phyloP scores from a whole-genome alignment of 345 rosid species.

The Eutrema yunnanense region DNA sequence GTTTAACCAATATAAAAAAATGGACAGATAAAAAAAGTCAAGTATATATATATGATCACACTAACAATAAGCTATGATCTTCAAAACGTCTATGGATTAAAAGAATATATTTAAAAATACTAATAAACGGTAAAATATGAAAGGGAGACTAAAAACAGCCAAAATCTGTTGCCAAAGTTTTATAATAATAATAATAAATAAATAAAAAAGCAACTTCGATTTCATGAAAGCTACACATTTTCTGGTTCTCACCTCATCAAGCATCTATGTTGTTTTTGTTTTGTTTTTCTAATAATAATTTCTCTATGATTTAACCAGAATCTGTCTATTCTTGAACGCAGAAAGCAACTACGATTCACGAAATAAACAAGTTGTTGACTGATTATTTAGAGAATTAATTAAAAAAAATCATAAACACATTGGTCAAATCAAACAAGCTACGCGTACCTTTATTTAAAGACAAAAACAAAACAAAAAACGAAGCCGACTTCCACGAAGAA shows the following conservation, averaged over 20 bases:
- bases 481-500: constrained; percentile 16
- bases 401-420: neutral
- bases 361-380: constrained; percentile 29
- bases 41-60: neutral
- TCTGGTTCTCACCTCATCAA: neutral
- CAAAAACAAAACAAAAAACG: neutral
- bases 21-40: neutral
- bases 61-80: neutral
- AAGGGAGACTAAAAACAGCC: constrained; percentile 15
- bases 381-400: neutral
- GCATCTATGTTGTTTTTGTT: neutral
- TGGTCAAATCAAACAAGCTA: constrained; percentile 26
- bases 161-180: constrained; percentile 7
- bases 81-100: neutral
- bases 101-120: neutral
- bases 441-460: neutral
- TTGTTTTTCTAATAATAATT: neutral
- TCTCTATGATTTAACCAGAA: neutral
- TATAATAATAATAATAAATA: constrained; percentile 13
- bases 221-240: constrained; percentile 21
- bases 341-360: constrained; percentile 11
- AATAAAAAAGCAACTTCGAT: constrained; percentile 4
- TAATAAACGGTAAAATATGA: neutral
- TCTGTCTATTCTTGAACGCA: constrained; percentile 13
- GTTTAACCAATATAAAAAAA: neutral